A percentile compares a stretch with the other conserved stretches of the same genome.
These are phyloP conservation scores for Saccharomyces hybrid DNA, from an alignment of 1,139 yeast genomes.

Conservation along the genomic window DNA sequence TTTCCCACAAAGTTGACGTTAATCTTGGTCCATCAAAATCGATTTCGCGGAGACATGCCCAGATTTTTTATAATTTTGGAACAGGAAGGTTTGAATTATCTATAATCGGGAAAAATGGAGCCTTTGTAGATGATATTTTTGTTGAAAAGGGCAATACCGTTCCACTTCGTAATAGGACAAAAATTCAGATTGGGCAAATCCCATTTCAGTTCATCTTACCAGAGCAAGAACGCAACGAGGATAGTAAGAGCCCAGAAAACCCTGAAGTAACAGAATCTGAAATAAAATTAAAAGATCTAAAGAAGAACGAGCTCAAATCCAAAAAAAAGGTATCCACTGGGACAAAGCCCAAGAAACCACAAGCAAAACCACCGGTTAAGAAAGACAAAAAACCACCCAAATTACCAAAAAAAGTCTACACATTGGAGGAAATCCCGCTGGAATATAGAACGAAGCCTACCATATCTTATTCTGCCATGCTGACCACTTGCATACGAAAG, in stretches of 20 bases:
- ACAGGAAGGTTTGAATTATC: constrained; percentile 87
- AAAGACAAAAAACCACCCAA: constrained; percentile 43
- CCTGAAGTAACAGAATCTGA: constrained; percentile 4
- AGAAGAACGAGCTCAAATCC: background rate
- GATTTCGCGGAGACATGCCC: constrained; percentile 87
- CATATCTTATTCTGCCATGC: constrained; percentile 68
- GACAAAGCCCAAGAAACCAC: constrained; percentile 1
- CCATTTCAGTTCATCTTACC: constrained; percentile 84
- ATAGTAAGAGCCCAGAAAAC: constrained; percentile 3
- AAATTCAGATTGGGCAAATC: constrained; percentile 88
- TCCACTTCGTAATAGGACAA: constrained; percentile 71
- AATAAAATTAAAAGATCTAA: constrained; percentile 6
- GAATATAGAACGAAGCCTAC: constrained; percentile 80
- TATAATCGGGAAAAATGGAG: constrained; percentile 90
- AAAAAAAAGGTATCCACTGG: background rate
- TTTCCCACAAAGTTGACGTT: constrained; percentile 66
- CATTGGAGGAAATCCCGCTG: constrained; percentile 76
- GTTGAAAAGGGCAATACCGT: constrained; percentile 87
- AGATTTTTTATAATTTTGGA: constrained; percentile 90
- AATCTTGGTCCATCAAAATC: constrained; percentile 89
- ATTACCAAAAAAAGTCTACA: constrained; percentile 52
- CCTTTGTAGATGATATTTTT: constrained; percentile 84
- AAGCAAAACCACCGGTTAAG: background rate
- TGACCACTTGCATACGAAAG: constrained; percentile 68
- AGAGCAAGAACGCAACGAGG: constrained; percentile 23